Evolutionary conservation across 1,284 basidiomycete species (phyloP), one percentile per base, ranked within the genome.

Genomic region (Puccinia coronata): DNA sequence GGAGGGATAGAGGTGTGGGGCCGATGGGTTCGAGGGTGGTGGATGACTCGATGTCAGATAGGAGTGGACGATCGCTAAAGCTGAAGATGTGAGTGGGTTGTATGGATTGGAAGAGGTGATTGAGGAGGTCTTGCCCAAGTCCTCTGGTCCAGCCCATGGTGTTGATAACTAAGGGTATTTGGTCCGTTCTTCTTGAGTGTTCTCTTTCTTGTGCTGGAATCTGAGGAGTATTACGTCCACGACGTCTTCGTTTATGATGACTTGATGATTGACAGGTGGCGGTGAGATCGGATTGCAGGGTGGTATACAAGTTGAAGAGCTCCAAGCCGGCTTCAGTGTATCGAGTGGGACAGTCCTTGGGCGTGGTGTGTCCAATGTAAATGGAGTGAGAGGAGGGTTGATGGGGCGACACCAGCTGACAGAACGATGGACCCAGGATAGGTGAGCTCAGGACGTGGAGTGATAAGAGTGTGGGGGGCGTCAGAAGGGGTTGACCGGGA

Each of bases 141-240:
- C 79, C 79, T 39, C 39, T 67, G 1, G 55, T 81, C 79, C 79
- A 81, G 25, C 79, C 79, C 79, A 81, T 81, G 1, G 79, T 81
- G 53, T 81, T 81, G 18, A 81, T 70, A 1, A 81, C 57, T 16
- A 81, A 47, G 34, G 79, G 79, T 20, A 74, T 41, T 49, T 72
- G 59, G 61, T 74, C 43, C 1, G 43, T 43, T 18, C 39, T 28
- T 39, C 55, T 74, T 16, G 71, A 73, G 28, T 55, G 16, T 28
- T 25, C 6, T 2, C 1, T 23, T 16, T 28, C 20, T 28, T 72
- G 14, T 8, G 43, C 47, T 55, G 14, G 20, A 49, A n/a, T 69
- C 28, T 25, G n/a, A 12, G 61, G 34, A 28, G 20, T 34, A 1
- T 28, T 23, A 16, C 4, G 43, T 25, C 18, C 3, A 1, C 49